phyloP scores from a whole-genome alignment of 805 yeast species.

The Wickerhamomyces bisporus region DNA sequence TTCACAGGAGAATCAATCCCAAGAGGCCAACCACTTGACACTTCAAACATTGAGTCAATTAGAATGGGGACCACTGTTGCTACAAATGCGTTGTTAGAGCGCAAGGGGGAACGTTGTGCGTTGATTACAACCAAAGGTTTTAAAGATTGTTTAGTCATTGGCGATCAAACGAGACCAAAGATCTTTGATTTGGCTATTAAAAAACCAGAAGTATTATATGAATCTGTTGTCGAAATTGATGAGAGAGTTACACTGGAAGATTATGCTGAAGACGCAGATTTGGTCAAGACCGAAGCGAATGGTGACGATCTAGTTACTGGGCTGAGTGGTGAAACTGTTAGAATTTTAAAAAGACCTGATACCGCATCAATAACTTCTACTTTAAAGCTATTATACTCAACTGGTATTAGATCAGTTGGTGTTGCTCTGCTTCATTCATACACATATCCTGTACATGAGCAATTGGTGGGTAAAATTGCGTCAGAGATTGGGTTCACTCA shows the following conservation, averaged over 20 bases:
- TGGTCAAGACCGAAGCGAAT: constrained; percentile 15
- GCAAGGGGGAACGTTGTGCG: constrained; percentile 89
- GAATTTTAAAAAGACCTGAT: constrained; percentile 51
- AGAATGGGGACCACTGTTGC: constrained; percentile 96
- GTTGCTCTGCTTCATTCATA: constrained; percentile 70
- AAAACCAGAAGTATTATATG: constrained; percentile 68
- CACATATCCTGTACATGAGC: constrained; percentile 68
- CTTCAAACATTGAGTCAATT: constrained; percentile 58
- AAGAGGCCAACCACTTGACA: constrained; percentile 53
- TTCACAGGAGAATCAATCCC: constrained; percentile 52
- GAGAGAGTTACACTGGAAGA: constrained; percentile 86
- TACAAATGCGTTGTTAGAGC: constrained; percentile 87
- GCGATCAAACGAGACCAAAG: constrained; percentile 88
- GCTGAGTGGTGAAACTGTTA: constrained; percentile 61
- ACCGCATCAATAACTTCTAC: constrained; percentile 34
- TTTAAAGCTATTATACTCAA: constrained; percentile 40
- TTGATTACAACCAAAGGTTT: constrained; percentile 86
- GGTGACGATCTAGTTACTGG: constrained; percentile 44
- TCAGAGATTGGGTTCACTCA: constrained; percentile 59
- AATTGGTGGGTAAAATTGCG: constrained; percentile 54
- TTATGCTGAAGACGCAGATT: constrained; percentile 67
- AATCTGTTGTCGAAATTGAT: constrained; percentile 75
- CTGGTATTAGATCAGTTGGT: constrained; percentile 67
- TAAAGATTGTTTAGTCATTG: constrained; percentile 74
- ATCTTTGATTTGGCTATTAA: constrained; percentile 78